Evolutionary conservation across 495 filamentous ascomycete species (phyloP).

Genomic region (Penicillium simplicissimum): DNA sequence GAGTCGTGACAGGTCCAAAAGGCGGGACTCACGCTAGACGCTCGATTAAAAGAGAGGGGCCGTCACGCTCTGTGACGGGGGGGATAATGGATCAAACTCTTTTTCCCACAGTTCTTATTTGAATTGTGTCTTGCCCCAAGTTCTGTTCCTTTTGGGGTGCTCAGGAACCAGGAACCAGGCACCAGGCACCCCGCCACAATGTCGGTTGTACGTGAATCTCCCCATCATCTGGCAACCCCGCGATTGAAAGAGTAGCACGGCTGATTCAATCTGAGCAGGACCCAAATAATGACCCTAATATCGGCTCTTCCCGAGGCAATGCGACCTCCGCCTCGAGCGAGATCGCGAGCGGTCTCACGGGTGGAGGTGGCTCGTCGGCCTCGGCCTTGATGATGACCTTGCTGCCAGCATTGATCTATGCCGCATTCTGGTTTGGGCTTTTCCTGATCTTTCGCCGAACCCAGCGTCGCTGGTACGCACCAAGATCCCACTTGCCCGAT

Average conservation of each 20-base stretch:
- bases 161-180: slow-evolving; percentile 10
- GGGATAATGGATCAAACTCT: slow-evolving; percentile 14
- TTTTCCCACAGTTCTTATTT: neutral
- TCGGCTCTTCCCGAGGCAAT: slow-evolving; percentile 46
- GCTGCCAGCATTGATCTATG: slow-evolving; percentile 65
- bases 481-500: slow-evolving; percentile 76
- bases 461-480: slow-evolving; percentile 76
- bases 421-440: slow-evolving; percentile 62
- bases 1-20: slow-evolving; percentile 42
- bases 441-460: slow-evolving; percentile 75
- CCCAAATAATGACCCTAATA: slow-evolving; percentile 44
- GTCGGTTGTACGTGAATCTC: slow-evolving; percentile 12
- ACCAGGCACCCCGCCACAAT: slow-evolving; percentile 14
- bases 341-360: slow-evolving; percentile 31
- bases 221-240: neutral
- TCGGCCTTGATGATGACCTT: slow-evolving; percentile 70
- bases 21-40: slow-evolving; percentile 9
- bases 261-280: slow-evolving; percentile 24
- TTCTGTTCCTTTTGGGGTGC: neutral
- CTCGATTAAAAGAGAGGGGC: slow-evolving; percentile 16
- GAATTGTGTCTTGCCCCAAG: slow-evolving; percentile 2
- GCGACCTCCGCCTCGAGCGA: slow-evolving; percentile 41
- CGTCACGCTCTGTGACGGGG: slow-evolving; percentile 18
- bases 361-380: slow-evolving; percentile 37
- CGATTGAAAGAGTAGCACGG: slow-evolving; percentile 1